Evolutionary conservation across 768 basidiomycete species (phyloP), one percentile per base, ranked within the genome.

Genomic region (Coprinopsis cinerea): DNA sequence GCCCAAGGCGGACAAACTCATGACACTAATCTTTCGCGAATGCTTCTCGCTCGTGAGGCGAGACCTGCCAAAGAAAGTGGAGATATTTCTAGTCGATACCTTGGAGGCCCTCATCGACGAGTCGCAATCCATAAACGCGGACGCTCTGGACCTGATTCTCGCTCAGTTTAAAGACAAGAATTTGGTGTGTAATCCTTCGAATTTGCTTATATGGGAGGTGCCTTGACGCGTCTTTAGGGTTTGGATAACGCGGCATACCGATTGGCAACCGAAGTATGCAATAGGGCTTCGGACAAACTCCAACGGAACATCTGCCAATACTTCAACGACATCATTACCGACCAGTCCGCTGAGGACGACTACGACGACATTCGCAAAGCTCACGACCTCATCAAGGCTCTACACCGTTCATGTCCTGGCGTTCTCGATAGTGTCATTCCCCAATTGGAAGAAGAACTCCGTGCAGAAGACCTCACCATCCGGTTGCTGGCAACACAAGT

Each of bases 351-450:
- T 32, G 79, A 85, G 11, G 85, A 86, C 43, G 79, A 85, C 50
- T 75, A 77, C 51, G 74, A 77, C 27, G 82, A 90, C 51, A 82
- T 92, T 44, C 77, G 81, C 53, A 75, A 73, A 3, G 85, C 91
- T 2, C 95, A 97, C 65, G 78, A 82, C 28, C 86, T 96, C 55
- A 84, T 98, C 67, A 85, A 88, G 59, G 82, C 81, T 15, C 75
- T 98, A 4, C 82, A 88, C 62, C 79, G 78, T 20, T 78, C 85
- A 23, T 92, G 86, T 64, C 92, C 95, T 0, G 70, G 78, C 6
- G 72, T 97, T 13, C 71, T 98, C 1, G 83, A 89, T 60, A 92
- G 88, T 63, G 92, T 97, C 42, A 84, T 98, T 22, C 94, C 95
- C 0, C 88, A 92, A 49, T 79, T 98, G 15, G 93, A 95, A 62